These are phyloP conservation scores for Cutaneotrichosporon sp. DNA, from an alignment of 1,284 basidiomycete genomes.

Conservation along the genomic window DNA sequence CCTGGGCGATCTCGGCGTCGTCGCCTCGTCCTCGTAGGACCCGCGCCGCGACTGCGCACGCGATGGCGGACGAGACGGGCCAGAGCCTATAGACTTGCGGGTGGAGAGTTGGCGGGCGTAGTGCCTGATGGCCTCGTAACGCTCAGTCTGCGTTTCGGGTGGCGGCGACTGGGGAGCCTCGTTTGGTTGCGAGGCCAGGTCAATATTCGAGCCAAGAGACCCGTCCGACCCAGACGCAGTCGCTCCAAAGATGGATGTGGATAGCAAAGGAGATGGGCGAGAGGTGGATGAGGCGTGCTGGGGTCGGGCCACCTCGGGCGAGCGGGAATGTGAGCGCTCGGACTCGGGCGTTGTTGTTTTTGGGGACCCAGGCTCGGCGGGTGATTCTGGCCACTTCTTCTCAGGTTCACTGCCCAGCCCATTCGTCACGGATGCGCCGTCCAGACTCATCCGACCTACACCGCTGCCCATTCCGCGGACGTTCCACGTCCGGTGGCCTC, in stretches of 20 bases:
- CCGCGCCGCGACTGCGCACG: conserved; percentile 21
- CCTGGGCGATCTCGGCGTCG: conserved; percentile 43
- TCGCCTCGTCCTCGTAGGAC: conserved; percentile 15
- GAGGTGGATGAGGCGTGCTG: neutral
- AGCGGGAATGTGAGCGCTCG: neutral
- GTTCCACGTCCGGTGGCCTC: conserved; percentile 19
- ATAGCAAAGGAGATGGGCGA: conserved; percentile 4
- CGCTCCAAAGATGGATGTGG: neutral
- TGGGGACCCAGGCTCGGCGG: neutral
- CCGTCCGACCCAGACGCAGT: neutral
- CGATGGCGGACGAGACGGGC: conserved; percentile 10
- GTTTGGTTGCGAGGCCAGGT: neutral
- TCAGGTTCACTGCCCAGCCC: neutral
- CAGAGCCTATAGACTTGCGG: conserved; percentile 11
- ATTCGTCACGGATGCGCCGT: neutral
- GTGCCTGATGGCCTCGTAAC: conserved; percentile 40
- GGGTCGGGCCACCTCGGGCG: conserved; percentile 3
- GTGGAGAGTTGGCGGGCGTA: conserved; percentile 30
- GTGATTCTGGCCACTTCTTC: conserved; percentile 4
- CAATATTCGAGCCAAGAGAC: conserved; percentile 1
- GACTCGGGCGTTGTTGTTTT: neutral
- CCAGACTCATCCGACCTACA: neutral
- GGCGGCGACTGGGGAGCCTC: conserved; percentile 14
- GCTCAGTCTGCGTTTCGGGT: conserved; percentile 23
- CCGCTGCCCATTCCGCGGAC: conserved; percentile 35